Evolutionary conservation across 179 eudicot species (phyloP).

Genomic region (Spinacia oleracea): DNA sequence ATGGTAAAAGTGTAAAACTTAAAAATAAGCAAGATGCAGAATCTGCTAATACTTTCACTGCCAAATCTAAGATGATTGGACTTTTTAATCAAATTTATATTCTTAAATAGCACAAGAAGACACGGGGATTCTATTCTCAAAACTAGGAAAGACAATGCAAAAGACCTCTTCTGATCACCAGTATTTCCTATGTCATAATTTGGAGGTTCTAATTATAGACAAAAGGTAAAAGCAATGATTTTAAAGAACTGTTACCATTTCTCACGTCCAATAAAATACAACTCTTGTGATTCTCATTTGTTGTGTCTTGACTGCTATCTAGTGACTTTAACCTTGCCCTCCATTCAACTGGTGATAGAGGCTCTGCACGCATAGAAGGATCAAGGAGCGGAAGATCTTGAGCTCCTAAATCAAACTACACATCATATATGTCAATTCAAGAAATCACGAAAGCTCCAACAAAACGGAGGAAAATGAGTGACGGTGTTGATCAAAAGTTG

Average conservation of each 20-base stretch:
- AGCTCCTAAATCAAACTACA: conserved; percentile 80
- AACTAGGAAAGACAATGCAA: background rate
- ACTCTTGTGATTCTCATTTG: conserved; percentile 31
- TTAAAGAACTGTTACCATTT: conserved; percentile 51
- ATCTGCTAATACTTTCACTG: background rate
- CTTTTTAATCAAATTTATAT: background rate
- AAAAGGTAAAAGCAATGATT: no score
- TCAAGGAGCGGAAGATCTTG: conserved; percentile 87
- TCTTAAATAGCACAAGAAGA: background rate
- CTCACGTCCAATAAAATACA: conserved; percentile 86
- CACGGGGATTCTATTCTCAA: background rate
- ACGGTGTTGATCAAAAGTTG: background rate
- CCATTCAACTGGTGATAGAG: conserved; percentile 83
- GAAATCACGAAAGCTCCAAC: conserved; percentile 13
- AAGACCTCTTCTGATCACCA: background rate
- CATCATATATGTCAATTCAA: conserved; percentile 30
- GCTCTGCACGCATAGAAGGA: conserved; percentile 78
- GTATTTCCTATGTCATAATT: background rate
- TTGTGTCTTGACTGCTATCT: conserved; percentile 33
- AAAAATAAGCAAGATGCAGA: background rate
- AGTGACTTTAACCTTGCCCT: conserved; percentile 51
- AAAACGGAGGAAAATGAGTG: background rate
- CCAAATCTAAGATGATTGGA: background rate
- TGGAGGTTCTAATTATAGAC: background rate
- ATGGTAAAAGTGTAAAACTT: background rate